Evolutionary conservation across 768 basidiomycete genomes (phyloP), one percentile per base, ranked within the genome.

Genomic region (Lactarius deliciosus): DNA sequence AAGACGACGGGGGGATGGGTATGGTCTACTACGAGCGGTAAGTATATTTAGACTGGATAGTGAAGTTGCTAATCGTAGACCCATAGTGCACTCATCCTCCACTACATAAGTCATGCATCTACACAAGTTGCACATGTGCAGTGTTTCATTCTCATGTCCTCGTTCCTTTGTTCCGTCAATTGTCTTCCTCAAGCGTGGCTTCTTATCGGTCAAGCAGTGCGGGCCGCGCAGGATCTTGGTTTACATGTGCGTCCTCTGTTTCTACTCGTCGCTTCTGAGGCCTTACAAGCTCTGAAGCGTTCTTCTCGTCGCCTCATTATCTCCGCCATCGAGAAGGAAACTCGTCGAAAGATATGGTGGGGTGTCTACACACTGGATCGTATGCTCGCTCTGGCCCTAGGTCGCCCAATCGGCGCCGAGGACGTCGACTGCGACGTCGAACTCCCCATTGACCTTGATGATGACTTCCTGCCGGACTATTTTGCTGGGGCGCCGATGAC

Each of bases 171-270:
- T 74, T 94, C 93, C 62, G 83, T 96, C 71, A 96, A 96, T 73
- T 94, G 94, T 74, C 84, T 96, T 60, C 94, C 94, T 3, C 94
- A 95, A 77, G 92, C 94, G 36, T 96, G 94, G 94, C 85, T 96
- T 69, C 82, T 95, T 64, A 85, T 94, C 63, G 94, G 94, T 53
- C 94, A 96, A 75, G 94, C 92, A 28, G 86, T 96, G 57, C 86
- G 94, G 66, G 87, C 87, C 66, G 94, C 91, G 3, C 94, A 96
- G 76, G 94, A 96, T 78, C 81, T 96, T 50, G 94, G 94, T 55
- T 83, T 96, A 71, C 94, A 96, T 79, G 93, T 95, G 78, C 81
- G 92, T 75, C 58, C 60, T 65, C 54, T 38, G 22, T 22, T 30
- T 22, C 47, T 28, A 69, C 68, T 41, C 53, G 32, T 54, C 54